Base-by-base conservation (phyloP, 495 filamentous ascomycete species). In the Immersiella caudata region DNA sequence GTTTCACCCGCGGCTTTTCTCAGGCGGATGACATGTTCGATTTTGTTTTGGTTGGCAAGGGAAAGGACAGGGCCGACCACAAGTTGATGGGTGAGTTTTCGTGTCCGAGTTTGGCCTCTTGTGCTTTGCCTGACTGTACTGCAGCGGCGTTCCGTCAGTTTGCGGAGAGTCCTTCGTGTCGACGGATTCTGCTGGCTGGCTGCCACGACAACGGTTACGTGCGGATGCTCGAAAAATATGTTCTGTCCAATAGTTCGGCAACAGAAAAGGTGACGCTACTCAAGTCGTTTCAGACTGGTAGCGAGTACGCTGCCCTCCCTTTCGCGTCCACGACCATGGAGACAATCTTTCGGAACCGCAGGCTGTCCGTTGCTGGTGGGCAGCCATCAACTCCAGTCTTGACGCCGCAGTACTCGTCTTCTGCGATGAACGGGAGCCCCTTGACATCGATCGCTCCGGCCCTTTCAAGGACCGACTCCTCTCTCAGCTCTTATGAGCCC, bases 161-260 rank as follows among this genome's bases (percentile, higher is more conserved):
- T 68, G 80, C 75, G 2, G 83, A 85, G 36, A 84, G 84, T 66
- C 79, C 80, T 27, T 82, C 85, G 64, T 90, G 88, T 76, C 83
- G 81, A 46, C 85, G 88, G 71, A 82, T 89, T 22, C 80, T 87
- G 66, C 85, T 87, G 33, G 87, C 82, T 18, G 85, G 81, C 56
- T 88, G 86, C 69, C 85, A 89, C 64, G 85, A 90, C 68, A 78
- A 77, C 18, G 82, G 83, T n/a, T 89, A 88, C 73, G 75, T 84
- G 12, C 80, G 82, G 21, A 72, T 83, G 29, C 68, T 90, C 9
- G 83, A 83, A 14, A 84, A 83, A 16, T 86, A 85, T 67, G 75
- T 62, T 66, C 65, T 33, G 29, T 33, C 62, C 74, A 56, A 77
- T 79, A 60, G 22, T 21, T 46, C 51, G 3, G 56, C 61, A 51